Conservation (phyloP, 768 basidiomycete species). For the Calocybe gangraenosa region DNA sequence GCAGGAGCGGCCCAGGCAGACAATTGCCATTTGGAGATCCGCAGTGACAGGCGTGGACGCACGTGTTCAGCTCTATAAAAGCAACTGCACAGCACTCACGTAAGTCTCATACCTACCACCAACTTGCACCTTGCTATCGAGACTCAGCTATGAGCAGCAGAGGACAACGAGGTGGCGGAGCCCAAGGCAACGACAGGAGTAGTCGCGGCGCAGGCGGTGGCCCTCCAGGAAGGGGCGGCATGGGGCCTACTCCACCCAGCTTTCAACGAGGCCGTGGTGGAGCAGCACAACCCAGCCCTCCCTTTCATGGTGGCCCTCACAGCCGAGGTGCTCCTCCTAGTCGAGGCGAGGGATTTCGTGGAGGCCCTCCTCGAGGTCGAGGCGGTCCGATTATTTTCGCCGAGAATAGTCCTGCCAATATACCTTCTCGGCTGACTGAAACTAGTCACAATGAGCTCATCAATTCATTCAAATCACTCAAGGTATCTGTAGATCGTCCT, state of each 20-base stretch:
- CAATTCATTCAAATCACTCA: constrained; percentile 29
- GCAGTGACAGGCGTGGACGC: too few species aligned
- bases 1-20: too few species aligned
- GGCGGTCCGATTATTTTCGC: constrained; percentile 35
- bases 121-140: constrained; percentile 16
- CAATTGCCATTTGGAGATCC: too few species aligned
- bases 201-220: constrained; percentile 10
- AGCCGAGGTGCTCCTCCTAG: constrained; percentile 19
- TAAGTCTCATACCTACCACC: constrained; percentile 12
- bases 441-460: constrained; percentile 34
- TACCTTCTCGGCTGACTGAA: constrained; percentile 32
- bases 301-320: constrained; percentile 19
- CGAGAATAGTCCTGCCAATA: constrained; percentile 27
- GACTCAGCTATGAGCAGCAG: constrained; percentile 16
- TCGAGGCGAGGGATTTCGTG: constrained; percentile 19
- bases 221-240: constrained; percentile 16
- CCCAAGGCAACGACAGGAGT: constrained; percentile 9
- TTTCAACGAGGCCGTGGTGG: constrained; percentile 16
- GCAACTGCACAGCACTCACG: too few species aligned
- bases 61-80: too few species aligned
- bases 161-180: constrained; percentile 20
- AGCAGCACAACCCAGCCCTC: constrained; percentile 13
- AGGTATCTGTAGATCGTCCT: constrained; percentile 33
- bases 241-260: constrained; percentile 12
- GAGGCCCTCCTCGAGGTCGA: constrained; percentile 22